A percentile compares a stretch with the other conserved stretches of the same genome.
Conservation (phyloP, 2,329 filamentous ascomycete genomes). For the Cladobotryum mycophilum region DNA sequence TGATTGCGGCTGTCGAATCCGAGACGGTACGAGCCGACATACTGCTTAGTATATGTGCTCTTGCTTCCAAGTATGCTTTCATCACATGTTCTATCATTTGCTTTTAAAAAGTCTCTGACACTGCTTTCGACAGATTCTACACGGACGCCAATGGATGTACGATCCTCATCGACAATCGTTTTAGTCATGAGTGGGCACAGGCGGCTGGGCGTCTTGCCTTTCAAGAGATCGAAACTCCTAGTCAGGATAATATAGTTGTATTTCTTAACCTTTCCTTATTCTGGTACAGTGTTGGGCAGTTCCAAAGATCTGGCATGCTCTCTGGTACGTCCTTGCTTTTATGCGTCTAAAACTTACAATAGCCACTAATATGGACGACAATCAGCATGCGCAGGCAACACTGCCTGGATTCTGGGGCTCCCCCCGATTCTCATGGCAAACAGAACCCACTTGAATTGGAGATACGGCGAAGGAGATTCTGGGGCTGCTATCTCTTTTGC, state of each 20-base stretch:
- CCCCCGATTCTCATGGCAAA: background rate
- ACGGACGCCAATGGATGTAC: background rate
- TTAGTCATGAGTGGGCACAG: background rate
- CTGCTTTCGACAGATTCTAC: background rate
- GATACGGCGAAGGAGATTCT: conserved; percentile 1
- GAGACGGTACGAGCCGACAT: background rate
- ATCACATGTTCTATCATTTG: background rate
- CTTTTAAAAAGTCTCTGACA: background rate
- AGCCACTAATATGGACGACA: background rate
- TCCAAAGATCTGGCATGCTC: background rate
- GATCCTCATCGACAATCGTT: background rate
- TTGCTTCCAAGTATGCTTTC: background rate
- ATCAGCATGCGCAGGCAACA: conserved; percentile 1
- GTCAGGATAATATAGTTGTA: conserved; percentile 1
- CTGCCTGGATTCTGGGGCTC: background rate
- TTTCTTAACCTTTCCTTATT: conserved; percentile 1
- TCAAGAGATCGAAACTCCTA: background rate
- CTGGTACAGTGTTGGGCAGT: conserved; percentile 2
- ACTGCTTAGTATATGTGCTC: background rate
- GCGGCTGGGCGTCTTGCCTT: background rate
- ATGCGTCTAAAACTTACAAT: background rate
- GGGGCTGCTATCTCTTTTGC: background rate
- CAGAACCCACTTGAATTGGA: background rate
- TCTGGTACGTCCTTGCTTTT: background rate
- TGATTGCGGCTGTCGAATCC: background rate